A percentile compares a stretch with the other conserved stretches of the same genome.
phyloP scores from a whole-genome alignment of 139 green algal species.

The Edaphochlamys debaryana region DNA sequence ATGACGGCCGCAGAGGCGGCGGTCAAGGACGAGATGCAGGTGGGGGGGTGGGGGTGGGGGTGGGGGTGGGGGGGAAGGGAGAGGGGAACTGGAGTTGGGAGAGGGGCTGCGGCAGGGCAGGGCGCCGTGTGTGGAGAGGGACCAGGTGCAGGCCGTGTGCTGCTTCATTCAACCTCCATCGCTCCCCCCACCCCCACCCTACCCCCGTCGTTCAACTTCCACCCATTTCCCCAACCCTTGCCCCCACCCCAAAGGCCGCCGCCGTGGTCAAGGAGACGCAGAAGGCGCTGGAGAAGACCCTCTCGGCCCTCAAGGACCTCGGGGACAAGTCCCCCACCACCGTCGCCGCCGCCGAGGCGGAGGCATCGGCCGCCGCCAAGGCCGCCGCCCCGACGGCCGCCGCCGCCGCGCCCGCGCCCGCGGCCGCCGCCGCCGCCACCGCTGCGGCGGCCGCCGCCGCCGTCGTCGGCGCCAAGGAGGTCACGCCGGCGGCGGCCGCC shows the following conservation, averaged over 20 bases:
- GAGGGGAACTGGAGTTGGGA: neutral
- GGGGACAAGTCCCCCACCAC: neutral
- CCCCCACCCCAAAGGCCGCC: neutral
- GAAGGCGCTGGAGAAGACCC: conserved; percentile 70
- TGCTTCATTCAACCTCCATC: too few species aligned
- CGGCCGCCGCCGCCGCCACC: neutral
- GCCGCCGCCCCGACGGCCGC: neutral
- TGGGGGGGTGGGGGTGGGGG: conserved; percentile 22
- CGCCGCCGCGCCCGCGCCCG: neutral
- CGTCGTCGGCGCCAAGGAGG: neutral
- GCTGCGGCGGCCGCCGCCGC: neutral
- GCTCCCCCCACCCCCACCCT: too few species aligned
- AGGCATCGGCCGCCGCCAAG: neutral
- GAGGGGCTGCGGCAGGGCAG: too few species aligned
- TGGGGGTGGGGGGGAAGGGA: neutral
- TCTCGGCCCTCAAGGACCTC: conserved; percentile 49
- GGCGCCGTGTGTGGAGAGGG: too few species aligned
- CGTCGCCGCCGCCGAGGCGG: neutral
- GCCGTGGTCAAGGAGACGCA: conserved; percentile 70
- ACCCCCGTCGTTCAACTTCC: too few species aligned
- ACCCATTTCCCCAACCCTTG: too few species aligned
- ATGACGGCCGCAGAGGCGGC: conserved; percentile 85
- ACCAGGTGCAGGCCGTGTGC: too few species aligned
- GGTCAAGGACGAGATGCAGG: conserved; percentile 88
- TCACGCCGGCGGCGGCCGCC: neutral